A percentile compares a stretch with the other conserved stretches of the same genome.
These are phyloP conservation scores for Friedmanniomyces simplex DNA, from an alignment of 495 filamentous ascomycete genomes.

Conservation along the genomic window DNA sequence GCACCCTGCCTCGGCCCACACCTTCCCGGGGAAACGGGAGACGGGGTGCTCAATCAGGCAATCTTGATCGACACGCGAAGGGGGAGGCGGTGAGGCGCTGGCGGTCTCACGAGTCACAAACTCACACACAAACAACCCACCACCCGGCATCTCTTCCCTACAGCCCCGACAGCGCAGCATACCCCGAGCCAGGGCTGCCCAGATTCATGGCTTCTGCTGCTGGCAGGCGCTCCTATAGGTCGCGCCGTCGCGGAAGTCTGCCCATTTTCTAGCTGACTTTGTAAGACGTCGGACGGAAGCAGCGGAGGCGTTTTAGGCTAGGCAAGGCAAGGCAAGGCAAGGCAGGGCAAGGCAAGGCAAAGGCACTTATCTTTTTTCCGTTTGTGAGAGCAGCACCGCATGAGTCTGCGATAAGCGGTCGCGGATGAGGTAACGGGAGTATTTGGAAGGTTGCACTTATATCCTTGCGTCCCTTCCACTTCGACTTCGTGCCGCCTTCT, in stretches of 20 bases:
- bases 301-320: neutral
- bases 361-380: neutral
- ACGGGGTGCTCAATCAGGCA: neutral
- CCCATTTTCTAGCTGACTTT: neutral
- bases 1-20: neutral
- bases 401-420: neutral
- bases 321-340: neutral
- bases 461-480: neutral
- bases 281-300: neutral
- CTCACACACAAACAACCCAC: neutral
- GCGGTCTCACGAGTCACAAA: neutral
- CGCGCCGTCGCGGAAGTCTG: neutral
- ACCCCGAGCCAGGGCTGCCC: too few species aligned
- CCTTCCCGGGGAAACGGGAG: neutral
- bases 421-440: constrained; percentile 10
- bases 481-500: neutral
- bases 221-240: constrained; percentile 2
- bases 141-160: neutral
- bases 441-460: constrained; percentile 1
- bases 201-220: neutral
- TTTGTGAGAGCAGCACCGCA: neutral
- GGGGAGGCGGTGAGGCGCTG: constrained; percentile 8
- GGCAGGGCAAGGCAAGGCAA: neutral
- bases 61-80: neutral
- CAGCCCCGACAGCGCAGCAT: neutral